Base-by-base conservation (phyloP, 768 basidiomycete genomes). In the Russula dissimulans region DNA sequence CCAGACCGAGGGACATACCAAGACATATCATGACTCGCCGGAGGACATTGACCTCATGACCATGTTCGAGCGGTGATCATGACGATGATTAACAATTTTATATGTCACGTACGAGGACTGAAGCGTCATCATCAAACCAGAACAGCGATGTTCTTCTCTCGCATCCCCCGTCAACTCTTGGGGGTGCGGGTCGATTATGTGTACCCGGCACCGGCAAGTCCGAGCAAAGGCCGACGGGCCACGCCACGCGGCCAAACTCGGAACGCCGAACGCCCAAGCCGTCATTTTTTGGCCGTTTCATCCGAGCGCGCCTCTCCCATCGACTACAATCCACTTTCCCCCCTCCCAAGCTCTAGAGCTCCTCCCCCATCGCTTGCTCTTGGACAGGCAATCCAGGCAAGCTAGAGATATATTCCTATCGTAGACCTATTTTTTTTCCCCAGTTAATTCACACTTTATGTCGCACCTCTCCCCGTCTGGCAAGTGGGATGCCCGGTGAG, bases 401-500 rank as follows among this genome's bases (percentile, higher is more conserved):
- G 65, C 65, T 62, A 60, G 62, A 50, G 41, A 59, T 65, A 58
- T 67, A 66, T 66, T 60, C 67, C 73, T 73, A 69, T 72, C 65
- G 61, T 62, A 67, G 69, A 67, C 68, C 61, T 69, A 69, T 54
- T n/a, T 68, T 66, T 66, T 69, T 54, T 58, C 18, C 60, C 70
- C 67, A 66, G 67, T 68, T 72, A 69, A 66, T 69, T 64, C 55
- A 22, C 68, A 63, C 57, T 62, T 57, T 42, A 83, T 83, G 81
- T 79, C 86, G 61, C 70, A 78, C 65, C 71, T 79, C 66, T 64
- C 76, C 50, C 74, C 78, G 49, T 64, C 78, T 52, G 76, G 76
- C 63, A 88, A 87, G 75, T 89, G 87, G 87, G 86, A 89, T 68
- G 81, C 86, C 70, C 81, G 86, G 87, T 87, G 60, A 14, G 71